phyloP scores from a whole-genome alignment of 2,329 filamentous ascomycete species.

The Aspergillus tanneri region DNA sequence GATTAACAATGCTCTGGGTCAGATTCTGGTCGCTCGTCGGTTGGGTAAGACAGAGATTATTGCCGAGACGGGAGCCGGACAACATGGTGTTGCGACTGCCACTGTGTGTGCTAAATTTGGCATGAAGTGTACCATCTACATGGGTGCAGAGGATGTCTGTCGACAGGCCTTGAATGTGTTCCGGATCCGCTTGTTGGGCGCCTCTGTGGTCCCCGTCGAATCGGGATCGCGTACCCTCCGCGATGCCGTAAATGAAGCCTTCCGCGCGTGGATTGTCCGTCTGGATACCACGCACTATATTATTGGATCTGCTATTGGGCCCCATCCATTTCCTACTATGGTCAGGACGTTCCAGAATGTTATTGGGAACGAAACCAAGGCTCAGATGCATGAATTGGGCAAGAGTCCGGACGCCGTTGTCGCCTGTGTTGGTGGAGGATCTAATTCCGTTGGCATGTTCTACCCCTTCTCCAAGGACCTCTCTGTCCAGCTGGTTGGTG shows the following conservation, averaged over 20 bases:
- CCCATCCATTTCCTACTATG: slow-evolving; percentile 94
- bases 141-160: too few species aligned
- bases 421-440: slow-evolving; percentile 92
- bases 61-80: too few species aligned
- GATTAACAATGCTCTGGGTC: too few species aligned
- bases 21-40: too few species aligned
- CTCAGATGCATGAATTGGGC: slow-evolving; percentile 78
- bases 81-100: too few species aligned
- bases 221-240: slow-evolving; percentile 75
- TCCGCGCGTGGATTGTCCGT: slow-evolving; percentile 85
- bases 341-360: slow-evolving; percentile 95
- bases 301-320: slow-evolving; percentile 91
- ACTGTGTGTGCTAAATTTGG: too few species aligned
- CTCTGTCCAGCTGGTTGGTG: slow-evolving; percentile 81
- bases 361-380: slow-evolving; percentile 90
- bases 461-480: slow-evolving; percentile 83
- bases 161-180: too few species aligned
- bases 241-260: slow-evolving; percentile 86
- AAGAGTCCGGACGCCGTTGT: slow-evolving; percentile 94
- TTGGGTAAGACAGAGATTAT: too few species aligned
- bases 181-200: slow-evolving; percentile 88
- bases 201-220: slow-evolving; percentile 84
- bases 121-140: too few species aligned
- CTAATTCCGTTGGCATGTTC: slow-evolving; percentile 94
- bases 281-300: slow-evolving; percentile 93